phyloP scores from a whole-genome alignment of 2,329 filamentous ascomycete species.

The Bisporella sp. region DNA sequence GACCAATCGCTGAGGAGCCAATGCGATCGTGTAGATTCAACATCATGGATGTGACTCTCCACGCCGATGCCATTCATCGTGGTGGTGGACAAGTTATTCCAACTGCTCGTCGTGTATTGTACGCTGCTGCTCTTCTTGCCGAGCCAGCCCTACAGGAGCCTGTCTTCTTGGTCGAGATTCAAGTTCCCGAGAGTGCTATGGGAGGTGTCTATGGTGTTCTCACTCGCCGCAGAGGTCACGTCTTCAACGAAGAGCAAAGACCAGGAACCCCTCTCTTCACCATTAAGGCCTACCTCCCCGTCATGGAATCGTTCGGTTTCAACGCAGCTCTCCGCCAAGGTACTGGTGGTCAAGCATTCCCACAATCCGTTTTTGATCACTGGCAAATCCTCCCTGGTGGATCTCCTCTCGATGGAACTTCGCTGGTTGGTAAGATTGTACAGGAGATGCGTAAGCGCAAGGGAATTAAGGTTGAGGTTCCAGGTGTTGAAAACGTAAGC shows the following conservation, averaged over 20 bases:
- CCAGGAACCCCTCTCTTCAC: constrained; percentile 98
- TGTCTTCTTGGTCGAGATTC: constrained; percentile 98
- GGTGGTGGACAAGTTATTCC: constrained; percentile 99
- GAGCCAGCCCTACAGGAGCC: constrained; percentile 91
- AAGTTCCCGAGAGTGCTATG: constrained; percentile 97
- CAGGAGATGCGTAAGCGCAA: constrained; percentile 95
- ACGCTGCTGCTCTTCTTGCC: constrained; percentile 85
- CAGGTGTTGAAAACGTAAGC: constrained; percentile 90
- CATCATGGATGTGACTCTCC: constrained; percentile 98
- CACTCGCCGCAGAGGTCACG: constrained; percentile 95
- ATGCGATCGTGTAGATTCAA: constrained; percentile 98
- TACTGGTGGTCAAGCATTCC: constrained; percentile 98
- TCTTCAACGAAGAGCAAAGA: constrained; percentile 97
- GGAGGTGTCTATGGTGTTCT: constrained; percentile 99
- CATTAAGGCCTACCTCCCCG: constrained; percentile 94
- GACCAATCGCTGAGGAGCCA: constrained; percentile 95
- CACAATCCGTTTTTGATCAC: constrained; percentile 97
- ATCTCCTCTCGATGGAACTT: constrained; percentile 75
- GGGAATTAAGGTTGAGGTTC: constrained; percentile 96
- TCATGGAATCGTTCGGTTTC: constrained; percentile 99
- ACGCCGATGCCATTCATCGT: constrained; percentile 99
- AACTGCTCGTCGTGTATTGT: constrained; percentile 94
- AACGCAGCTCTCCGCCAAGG: constrained; percentile 90
- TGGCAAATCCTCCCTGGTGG: constrained; percentile 96
- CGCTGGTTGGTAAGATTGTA: constrained; percentile 79